Conservation (phyloP, 257 asterid genomes). For the Ophiorrhiza pumila region DNA sequence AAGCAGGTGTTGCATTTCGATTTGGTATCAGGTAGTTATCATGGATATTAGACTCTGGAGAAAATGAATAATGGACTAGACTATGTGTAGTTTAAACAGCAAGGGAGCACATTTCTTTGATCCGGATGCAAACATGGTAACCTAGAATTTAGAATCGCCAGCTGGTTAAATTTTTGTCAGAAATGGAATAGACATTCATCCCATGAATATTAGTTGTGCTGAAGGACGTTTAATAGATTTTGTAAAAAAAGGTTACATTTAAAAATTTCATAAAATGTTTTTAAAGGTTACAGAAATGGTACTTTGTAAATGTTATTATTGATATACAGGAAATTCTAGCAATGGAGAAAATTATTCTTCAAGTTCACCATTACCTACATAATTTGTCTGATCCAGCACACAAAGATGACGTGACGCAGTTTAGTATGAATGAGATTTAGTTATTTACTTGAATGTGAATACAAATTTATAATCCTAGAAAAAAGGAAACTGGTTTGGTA, state of each 20-base stretch:
- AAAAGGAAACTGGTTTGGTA: not conserved
- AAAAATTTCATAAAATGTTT: too few species aligned
- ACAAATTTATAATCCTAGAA: not conserved
- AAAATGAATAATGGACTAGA: not conserved
- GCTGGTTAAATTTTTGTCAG: not conserved
- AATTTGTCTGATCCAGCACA: not conserved
- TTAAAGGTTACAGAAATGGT: not conserved
- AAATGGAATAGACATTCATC: not conserved
- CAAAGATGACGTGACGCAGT: not conserved
- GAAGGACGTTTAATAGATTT: not conserved
- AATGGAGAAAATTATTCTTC: not conserved
- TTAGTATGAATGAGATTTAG: not conserved
- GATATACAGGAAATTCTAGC: not conserved
- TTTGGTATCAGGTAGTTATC: not conserved
- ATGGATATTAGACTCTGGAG: not conserved
- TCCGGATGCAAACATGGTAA: not conserved
- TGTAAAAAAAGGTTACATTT: not conserved
- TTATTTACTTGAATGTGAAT: not conserved
- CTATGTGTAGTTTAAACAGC: not conserved
- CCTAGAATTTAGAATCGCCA: not conserved
- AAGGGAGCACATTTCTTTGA: not conserved
- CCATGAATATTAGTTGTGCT: not conserved
- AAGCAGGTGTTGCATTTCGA: not conserved
- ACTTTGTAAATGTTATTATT: not conserved
- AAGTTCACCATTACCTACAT: not conserved